Percentiles rank a stretch among this genome's conserved stretches.
These are phyloP conservation scores for Aegilops bicornis DNA, from an alignment of 176 grass and related monocot genomes.

Conservation along the genomic window DNA sequence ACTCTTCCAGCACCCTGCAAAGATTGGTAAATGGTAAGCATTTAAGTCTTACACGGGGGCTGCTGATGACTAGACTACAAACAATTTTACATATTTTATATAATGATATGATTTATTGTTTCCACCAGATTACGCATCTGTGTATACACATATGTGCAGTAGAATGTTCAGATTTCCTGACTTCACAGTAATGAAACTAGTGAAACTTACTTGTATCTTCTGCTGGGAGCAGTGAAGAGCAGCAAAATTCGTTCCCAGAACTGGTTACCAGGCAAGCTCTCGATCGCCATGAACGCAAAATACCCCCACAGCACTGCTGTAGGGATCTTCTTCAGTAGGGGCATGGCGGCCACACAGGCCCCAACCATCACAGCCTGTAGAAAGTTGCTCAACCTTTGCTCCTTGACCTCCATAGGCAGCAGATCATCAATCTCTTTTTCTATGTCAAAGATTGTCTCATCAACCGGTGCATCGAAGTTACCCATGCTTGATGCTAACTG, in stretches of 20 bases:
- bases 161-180: neutral
- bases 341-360: constrained; percentile 83
- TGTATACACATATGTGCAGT: neutral
- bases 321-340: constrained; percentile 87
- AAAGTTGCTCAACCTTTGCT: constrained; percentile 90
- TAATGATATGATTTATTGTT: neutral
- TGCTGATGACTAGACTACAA: neutral
- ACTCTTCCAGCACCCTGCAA: constrained; percentile 91
- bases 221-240: constrained; percentile 90
- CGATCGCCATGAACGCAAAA: constrained; percentile 99
- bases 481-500: constrained; percentile 88
- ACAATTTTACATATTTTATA: neutral
- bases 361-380: constrained; percentile 79
- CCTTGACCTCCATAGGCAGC: constrained; percentile 91
- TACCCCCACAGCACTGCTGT: constrained; percentile 99
- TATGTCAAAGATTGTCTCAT: constrained; percentile 82
- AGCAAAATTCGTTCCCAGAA: constrained; percentile 98
- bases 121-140: neutral
- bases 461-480: constrained; percentile 85
- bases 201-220: constrained; percentile 90
- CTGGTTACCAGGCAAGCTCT: constrained; percentile 95
- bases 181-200: neutral
- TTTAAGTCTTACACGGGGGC: neutral
- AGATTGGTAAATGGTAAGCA: constrained; percentile 24
- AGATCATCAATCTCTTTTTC: constrained; percentile 97